These are phyloP conservation scores for Solanum tacnaense DNA, from an alignment of 257 asterid genomes.

Conservation along the genomic window DNA sequence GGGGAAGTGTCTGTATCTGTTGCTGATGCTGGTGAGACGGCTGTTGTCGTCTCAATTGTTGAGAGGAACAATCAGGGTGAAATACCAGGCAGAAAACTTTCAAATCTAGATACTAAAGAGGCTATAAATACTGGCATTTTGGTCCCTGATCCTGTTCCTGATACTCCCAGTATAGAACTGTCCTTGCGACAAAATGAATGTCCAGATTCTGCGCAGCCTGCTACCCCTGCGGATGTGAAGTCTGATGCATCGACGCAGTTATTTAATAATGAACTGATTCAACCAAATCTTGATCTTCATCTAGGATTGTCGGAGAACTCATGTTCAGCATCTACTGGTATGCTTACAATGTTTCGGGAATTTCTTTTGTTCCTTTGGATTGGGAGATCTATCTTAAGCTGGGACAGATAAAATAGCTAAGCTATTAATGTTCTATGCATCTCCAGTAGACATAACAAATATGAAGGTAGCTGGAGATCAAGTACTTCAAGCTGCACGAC, in stretches of 20 bases:
- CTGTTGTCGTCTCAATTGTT: constrained; percentile 57
- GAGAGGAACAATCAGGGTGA: constrained; percentile 36
- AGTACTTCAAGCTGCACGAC: constrained; percentile 24
- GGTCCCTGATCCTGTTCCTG: constrained; percentile 18
- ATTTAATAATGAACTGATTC: constrained; percentile 10
- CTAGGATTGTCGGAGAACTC: constrained; percentile 27
- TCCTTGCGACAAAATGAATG: constrained; percentile 21
- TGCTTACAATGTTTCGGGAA: constrained; percentile 6
- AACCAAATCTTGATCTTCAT: constrained; percentile 38
- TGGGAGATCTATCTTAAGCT: constrained; percentile 7
- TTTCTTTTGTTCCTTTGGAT: constrained; percentile 5
- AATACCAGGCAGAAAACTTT: constrained; percentile 22
- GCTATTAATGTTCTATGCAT: constrained; percentile 3
- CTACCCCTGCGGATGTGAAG: constrained; percentile 20
- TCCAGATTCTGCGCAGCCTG: constrained; percentile 8
- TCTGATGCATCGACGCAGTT: constrained; percentile 5
- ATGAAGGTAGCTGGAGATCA: constrained; percentile 19
- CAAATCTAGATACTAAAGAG: constrained; percentile 13
- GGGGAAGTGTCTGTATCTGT: constrained; percentile 73
- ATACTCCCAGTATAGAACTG: constrained; percentile 20
- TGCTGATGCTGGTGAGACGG: constrained; percentile 92
- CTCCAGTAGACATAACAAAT: constrained; percentile 21
- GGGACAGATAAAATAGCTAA: not conserved
- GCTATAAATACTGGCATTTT: constrained; percentile 16
- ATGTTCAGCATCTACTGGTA: constrained; percentile 33